These are phyloP conservation scores for Poa annua DNA, from an alignment of 176 grass and related monocot species.

Conservation along the genomic window DNA sequence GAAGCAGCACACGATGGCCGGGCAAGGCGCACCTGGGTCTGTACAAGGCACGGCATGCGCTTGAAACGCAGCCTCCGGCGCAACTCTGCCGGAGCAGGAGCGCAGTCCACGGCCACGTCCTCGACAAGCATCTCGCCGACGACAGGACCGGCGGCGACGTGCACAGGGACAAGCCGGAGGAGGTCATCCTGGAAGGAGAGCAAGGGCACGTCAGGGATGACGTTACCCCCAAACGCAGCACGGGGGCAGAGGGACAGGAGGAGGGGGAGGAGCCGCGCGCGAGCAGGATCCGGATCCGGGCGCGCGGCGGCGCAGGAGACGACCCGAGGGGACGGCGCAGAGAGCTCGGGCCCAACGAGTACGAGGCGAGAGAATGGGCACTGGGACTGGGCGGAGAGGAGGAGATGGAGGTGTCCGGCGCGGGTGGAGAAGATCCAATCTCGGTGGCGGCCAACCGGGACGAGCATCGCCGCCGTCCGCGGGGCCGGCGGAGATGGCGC, in stretches of 20 bases:
- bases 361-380: conserved; percentile 58
- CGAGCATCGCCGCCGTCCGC: conserved; percentile 59
- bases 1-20: not conserved
- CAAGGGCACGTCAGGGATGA: conserved; percentile 65
- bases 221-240: conserved; percentile 46
- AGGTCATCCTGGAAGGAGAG: conserved; percentile 82
- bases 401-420: conserved; percentile 77
- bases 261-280: conserved; percentile 58
- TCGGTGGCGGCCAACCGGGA: conserved; percentile 61
- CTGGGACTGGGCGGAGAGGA: conserved; percentile 49
- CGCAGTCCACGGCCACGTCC: conserved; percentile 63
- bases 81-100: conserved; percentile 30
- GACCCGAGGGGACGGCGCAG: conserved; percentile 41
- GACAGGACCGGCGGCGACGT: conserved; percentile 47
- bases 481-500: not conserved
- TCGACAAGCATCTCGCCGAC: conserved; percentile 85
- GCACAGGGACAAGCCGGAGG: conserved; percentile 44
- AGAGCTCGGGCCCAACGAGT: conserved; percentile 56
- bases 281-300: conserved; percentile 49
- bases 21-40: conserved; percentile 68
- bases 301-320: conserved; percentile 24
- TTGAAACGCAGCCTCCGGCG: conserved; percentile 77
- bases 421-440: conserved; percentile 96
- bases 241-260: conserved; percentile 70
- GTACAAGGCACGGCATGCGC: conserved; percentile 86